Conservation (phyloP, 140 eudicot species). For the Anethum foeniculum region DNA sequence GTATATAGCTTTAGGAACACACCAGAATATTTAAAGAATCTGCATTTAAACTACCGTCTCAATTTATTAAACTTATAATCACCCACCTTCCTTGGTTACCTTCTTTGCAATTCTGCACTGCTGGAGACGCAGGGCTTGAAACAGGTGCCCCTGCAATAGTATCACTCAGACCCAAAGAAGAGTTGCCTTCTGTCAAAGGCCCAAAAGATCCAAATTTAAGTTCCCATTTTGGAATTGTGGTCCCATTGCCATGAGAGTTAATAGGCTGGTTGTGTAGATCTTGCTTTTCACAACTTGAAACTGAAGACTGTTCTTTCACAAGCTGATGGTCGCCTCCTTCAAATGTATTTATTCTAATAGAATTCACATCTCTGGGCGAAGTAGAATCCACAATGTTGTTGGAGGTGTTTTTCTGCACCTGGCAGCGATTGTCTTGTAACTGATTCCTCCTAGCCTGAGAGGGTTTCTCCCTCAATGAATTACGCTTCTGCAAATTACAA, state of each 20-base stretch:
- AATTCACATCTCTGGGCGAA: conserved; percentile 5
- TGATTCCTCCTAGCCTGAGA: conserved; percentile 31
- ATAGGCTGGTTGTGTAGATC: conserved; percentile 6
- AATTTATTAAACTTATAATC: not conserved
- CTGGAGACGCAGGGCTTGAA: not conserved
- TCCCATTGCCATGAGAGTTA: conserved; percentile 7
- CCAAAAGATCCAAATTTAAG: conserved; percentile 53
- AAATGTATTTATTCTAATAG: conserved; percentile 10
- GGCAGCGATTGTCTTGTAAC: conserved; percentile 6
- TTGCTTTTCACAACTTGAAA: conserved; percentile 21
- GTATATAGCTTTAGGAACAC: conserved; percentile 1
- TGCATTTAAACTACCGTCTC: not conserved
- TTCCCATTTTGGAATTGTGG: conserved; percentile 11
- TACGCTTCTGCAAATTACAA: conserved; percentile 19
- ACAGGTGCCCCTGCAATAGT: conserved; percentile 3
- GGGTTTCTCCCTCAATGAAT: conserved; percentile 22
- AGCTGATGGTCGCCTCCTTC: conserved; percentile 23
- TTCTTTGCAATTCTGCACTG: conserved; percentile 5
- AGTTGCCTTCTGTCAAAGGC: not conserved
- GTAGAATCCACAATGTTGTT: conserved; percentile 9
- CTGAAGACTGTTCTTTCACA: conserved; percentile 22
- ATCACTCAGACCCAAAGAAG: not conserved
- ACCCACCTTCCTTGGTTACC: conserved; percentile 31
- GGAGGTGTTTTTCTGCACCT: conserved; percentile 12
- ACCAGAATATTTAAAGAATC: not conserved